Evolutionary conservation across 371 early-diverging fungal species (phyloP), one percentile per base, ranked within the genome.

Genomic region (Encephalitozoon intestinalis): DNA sequence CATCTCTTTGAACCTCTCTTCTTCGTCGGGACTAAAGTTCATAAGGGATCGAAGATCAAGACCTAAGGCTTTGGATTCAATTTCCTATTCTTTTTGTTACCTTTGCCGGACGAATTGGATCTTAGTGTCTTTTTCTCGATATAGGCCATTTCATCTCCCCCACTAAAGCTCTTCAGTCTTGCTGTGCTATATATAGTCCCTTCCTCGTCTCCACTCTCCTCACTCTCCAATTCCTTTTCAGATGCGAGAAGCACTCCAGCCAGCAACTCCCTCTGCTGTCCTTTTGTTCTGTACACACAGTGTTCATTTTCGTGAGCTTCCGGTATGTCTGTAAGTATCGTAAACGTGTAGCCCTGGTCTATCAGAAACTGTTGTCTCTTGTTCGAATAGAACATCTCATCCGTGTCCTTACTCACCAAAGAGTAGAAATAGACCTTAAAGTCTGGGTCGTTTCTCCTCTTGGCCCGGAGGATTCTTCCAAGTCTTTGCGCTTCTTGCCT

Each of bases 281-380:
- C 84, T 28, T 87, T 87, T 1, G 90, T 89, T 69, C 87, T 87
- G 75, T 90, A 93, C 0, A 89, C 90, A 8, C 91, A 85, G 4
- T 88, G 87, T 0, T 87, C 87, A 69, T 87, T 88, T 11, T 85
- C 86, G 3, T 89, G 89, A 85, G 91, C 88, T 9, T 92, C 92
- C 71, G 91, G 90, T 7, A 92, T 87, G 23, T 89, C 87, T 11
- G 87, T 86, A 63, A 94, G 90, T 26, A 92, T 95, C 84, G 94
- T 95, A 87, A 95, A 99, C 23, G 94, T 90, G 84, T 99, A 99
- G 0, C 99, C 99, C 85, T 99, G 99, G 84, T 99, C 98, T 49
- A 98, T 91, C 77, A 99, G 84, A 84, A 97, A 99, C 84, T 95
- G 95, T 83, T 95, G 94, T 46, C 98, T 89, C 83, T 94, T 95